These are phyloP conservation scores for Colletotrichum phormii DNA, from an alignment of 2,329 filamentous ascomycete species.

Conservation along the genomic window DNA sequence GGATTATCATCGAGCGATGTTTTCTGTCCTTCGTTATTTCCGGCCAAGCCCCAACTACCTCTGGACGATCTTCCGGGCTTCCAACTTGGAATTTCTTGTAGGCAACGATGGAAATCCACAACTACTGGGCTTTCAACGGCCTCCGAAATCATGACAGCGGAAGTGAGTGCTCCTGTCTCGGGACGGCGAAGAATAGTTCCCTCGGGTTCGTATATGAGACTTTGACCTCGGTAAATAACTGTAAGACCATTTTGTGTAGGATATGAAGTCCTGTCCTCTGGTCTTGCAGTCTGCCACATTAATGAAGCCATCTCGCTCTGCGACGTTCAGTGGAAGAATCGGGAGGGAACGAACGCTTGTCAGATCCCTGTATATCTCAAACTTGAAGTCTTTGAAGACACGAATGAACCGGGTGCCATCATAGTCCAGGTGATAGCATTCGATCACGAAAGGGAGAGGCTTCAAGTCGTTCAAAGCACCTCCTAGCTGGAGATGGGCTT, in stretches of 20 bases:
- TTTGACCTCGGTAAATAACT: slow-evolving; percentile 2
- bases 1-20: background rate
- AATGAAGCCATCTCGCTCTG: background rate
- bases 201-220: background rate
- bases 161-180: background rate
- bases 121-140: slow-evolving; percentile 5
- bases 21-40: background rate
- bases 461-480: background rate
- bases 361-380: background rate
- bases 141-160: background rate
- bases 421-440: slow-evolving; percentile 15
- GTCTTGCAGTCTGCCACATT: fast-evolving
- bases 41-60: background rate
- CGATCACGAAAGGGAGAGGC: background rate
- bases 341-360: background rate
- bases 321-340: background rate
- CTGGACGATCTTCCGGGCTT: background rate
- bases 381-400: background rate
- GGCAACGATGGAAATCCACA: background rate
- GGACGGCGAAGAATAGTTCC: background rate
- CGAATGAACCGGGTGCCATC: slow-evolving; percentile 3
- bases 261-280: background rate
- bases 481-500: background rate
- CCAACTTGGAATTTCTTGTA: background rate
- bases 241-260: background rate